Percentiles rank a stretch among this genome's conserved stretches.
These are phyloP conservation scores for Hanseniaspora nectarophila DNA, from an alignment of 805 yeast species.

Conservation along the genomic window DNA sequence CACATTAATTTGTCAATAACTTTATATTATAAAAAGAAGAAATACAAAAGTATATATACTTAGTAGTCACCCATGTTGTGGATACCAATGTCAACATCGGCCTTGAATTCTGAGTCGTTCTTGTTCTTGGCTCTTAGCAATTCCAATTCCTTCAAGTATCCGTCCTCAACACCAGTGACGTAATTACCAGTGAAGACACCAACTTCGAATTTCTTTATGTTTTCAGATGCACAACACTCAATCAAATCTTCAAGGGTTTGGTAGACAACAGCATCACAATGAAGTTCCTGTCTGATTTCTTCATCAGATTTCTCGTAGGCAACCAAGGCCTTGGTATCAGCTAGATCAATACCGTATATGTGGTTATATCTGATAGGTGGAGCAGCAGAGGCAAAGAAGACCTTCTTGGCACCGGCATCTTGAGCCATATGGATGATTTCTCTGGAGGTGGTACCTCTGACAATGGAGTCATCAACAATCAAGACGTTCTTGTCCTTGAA, in stretches of 20 bases:
- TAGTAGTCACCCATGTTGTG: slow-evolving; percentile 46
- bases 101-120: slow-evolving; percentile 53
- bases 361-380: slow-evolving; percentile 96
- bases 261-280: slow-evolving; percentile 84
- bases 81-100: slow-evolving; percentile 59
- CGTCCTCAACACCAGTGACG: slow-evolving; percentile 85
- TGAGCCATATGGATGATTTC: slow-evolving; percentile 97
- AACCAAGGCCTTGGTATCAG: slow-evolving; percentile 86
- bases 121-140: slow-evolving; percentile 69
- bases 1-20: too few relatives aligned
- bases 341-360: slow-evolving; percentile 93
- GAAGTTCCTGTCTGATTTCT: slow-evolving; percentile 64
- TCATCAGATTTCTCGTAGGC: slow-evolving; percentile 69
- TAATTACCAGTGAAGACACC: slow-evolving; percentile 95
- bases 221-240: slow-evolving; percentile 54
- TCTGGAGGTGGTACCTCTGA: slow-evolving; percentile 92
- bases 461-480: slow-evolving; percentile 92
- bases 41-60: not conserved
- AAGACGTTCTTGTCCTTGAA: slow-evolving; percentile 74
- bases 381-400: slow-evolving; percentile 93
- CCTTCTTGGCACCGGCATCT: slow-evolving; percentile 93
- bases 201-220: slow-evolving; percentile 58
- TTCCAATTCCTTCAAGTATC: slow-evolving; percentile 72
- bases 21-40: too few relatives aligned
- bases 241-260: slow-evolving; percentile 75